Percentiles rank a stretch among this genome's conserved stretches.
Evolutionary conservation across 1,139 yeast genomes (phyloP).

Genomic region (Nakaseomyces nivariensis): DNA sequence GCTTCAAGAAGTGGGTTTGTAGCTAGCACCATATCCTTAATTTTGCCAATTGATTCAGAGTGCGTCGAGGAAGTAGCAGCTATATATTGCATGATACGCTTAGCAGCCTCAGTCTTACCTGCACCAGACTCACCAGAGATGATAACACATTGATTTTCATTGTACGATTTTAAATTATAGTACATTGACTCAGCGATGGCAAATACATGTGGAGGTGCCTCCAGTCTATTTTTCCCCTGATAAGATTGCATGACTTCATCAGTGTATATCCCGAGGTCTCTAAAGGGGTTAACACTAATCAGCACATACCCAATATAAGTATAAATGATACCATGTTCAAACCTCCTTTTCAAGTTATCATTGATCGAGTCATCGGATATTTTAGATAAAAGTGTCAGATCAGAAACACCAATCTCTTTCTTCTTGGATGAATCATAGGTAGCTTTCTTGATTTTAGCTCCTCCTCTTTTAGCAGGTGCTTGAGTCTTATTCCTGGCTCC

Average conservation of each 20-base stretch:
- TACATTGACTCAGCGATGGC: constrained; percentile 97
- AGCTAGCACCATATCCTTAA: constrained; percentile 95
- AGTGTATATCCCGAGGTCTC: constrained; percentile 92
- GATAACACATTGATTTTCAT: constrained; percentile 94
- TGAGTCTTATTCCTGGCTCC: constrained; percentile 57
- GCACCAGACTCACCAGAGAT: constrained; percentile 99
- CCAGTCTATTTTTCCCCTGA: constrained; percentile 85
- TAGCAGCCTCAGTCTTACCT: constrained; percentile 98
- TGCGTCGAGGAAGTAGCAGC: constrained; percentile 68
- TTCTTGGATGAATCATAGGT: constrained; percentile 81
- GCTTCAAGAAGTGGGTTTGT: constrained; percentile 94
- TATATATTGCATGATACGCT: constrained; percentile 95
- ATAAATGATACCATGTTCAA: constrained; percentile 81
- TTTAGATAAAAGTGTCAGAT: constrained; percentile 76
- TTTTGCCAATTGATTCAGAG: constrained; percentile 58
- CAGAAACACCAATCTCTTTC: constrained; percentile 96
- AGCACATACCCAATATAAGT: constrained; percentile 82
- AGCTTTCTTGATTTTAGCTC: constrained; percentile 68
- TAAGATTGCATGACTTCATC: constrained; percentile 64
- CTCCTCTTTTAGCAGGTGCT: constrained; percentile 41
- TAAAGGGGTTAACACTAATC: constrained; percentile 93
- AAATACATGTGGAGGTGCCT: constrained; percentile 98
- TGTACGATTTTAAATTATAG: constrained; percentile 87
- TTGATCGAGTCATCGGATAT: constrained; percentile 90
- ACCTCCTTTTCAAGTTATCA: constrained; percentile 81